Evolutionary conservation across 441 rosid species (phyloP), one percentile per base, ranked within the genome.

Genomic region (Syzygium malaccense): DNA sequence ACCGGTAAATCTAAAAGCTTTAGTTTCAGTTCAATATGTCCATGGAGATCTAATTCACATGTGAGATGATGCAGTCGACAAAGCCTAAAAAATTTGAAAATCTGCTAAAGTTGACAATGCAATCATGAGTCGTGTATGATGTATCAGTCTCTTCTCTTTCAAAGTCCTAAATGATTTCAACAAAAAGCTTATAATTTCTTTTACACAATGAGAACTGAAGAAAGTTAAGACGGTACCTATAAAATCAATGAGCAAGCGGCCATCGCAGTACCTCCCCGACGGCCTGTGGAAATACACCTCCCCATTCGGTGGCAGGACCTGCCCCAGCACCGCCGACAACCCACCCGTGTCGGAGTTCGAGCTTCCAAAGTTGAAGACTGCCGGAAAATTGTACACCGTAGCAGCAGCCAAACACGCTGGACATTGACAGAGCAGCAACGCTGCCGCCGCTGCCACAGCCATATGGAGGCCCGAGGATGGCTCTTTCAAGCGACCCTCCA

Each of bases 321-420:
- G 86, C 49, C 88, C 88, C 12, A 86, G 86, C n/a, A 45, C 85
- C 23, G 64, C 88, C 5, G 83, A 86, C 64, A 78, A 56, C 25
- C 90, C 86, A 15, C 88, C 90, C 1, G 32, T 78, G 80, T 89
- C 88, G 62, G 88, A 57, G 55, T 89, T 89, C 10, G 88, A 89
- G 86, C 86, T 86, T 19, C 90, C 62, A 17, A 89, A 86, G 86
- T 89, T 78, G 86, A 89, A 89, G 28, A 86, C 78, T 19, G 88
- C 90, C 51, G 86, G 90, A 23, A 89, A 89, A 17, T 86, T 4
- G 55, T 66, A 86, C 48, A 19, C 23, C 20, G 88, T 19, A 3
- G 48, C 20, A 66, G 78, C 45, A 66, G 78, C 45, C 45, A 66
- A 66, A 66, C 45, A 18, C 2, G 78, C 78, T 1, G 13, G 78